A percentile compares a stretch with the other conserved stretches of the same genome.
Conservation (phyloP, 2,329 filamentous ascomycete species). For the Ceratocystis eucalypticola region DNA sequence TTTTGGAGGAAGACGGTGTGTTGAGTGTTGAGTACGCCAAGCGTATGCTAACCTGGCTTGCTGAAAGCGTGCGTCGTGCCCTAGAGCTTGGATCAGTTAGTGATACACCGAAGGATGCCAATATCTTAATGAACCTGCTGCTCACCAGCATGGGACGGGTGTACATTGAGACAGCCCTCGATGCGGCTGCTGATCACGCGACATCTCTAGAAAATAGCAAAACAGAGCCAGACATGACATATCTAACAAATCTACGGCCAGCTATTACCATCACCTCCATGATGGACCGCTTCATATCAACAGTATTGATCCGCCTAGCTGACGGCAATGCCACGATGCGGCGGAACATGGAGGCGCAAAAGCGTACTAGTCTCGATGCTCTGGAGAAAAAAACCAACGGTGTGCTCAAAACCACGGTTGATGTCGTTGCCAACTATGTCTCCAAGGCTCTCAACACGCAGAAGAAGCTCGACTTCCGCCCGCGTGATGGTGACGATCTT, state of each 20-base stretch:
- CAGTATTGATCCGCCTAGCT: slow-evolving; percentile 79
- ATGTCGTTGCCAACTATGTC: slow-evolving; percentile 64
- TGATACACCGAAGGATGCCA: slow-evolving; percentile 90
- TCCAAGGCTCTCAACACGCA: slow-evolving; percentile 58
- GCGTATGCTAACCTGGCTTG: slow-evolving; percentile 94
- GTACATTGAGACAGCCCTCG: slow-evolving; percentile 52
- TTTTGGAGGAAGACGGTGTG: slow-evolving; percentile 76
- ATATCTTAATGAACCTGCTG: slow-evolving; percentile 67
- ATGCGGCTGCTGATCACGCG: slow-evolving; percentile 60
- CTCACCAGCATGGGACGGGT: slow-evolving; percentile 80
- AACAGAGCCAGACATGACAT: slow-evolving; percentile 73
- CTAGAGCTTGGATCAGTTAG: slow-evolving; percentile 76
- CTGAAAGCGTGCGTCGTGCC: slow-evolving; percentile 81
- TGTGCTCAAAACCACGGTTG: slow-evolving; percentile 43
- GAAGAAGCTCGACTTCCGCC: slow-evolving; percentile 80
- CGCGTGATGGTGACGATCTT: slow-evolving; percentile 59
- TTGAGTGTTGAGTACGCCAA: slow-evolving; percentile 81
- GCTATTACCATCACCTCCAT: slow-evolving; percentile 83
- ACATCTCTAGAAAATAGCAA: slow-evolving; percentile 65
- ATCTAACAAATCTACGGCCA: slow-evolving; percentile 63
- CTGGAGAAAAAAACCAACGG: slow-evolving; percentile 72
- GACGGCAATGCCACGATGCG: slow-evolving; percentile 81
- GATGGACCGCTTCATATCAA: slow-evolving; percentile 83
- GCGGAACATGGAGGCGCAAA: slow-evolving; percentile 76
- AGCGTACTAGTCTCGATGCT: slow-evolving; percentile 55